These are phyloP conservation scores for Leptographium galeiforme DNA, from an alignment of 2,329 filamentous ascomycete species.

Conservation along the genomic window DNA sequence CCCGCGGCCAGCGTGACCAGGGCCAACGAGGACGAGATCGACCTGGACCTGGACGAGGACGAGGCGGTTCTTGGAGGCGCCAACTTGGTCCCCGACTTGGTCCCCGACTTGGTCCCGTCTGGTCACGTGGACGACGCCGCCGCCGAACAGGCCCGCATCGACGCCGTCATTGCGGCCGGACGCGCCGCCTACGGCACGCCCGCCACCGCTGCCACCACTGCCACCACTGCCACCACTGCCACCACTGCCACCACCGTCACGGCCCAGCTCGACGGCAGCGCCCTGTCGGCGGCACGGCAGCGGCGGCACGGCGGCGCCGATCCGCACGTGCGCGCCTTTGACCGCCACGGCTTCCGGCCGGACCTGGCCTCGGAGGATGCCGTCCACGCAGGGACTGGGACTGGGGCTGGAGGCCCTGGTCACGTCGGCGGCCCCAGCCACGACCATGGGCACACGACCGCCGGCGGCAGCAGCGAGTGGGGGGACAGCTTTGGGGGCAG, in stretches of 20 bases:
- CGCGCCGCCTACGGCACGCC: slow-evolving; percentile 6
- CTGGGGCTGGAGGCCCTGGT: not conserved
- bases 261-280: slow-evolving; percentile 10
- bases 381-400: not conserved
- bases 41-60: slow-evolving; percentile 23
- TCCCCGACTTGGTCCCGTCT: no score
- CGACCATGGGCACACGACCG: not conserved
- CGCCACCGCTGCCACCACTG: no score
- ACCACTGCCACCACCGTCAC: not conserved
- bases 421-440: not conserved
- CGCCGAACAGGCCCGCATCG: slow-evolving; percentile 14
- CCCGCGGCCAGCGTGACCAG: not conserved
- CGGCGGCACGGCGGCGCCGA: no score
- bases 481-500: slow-evolving; percentile 9
- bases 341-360: slow-evolving; percentile 5
- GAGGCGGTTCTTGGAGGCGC: no score
- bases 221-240: no score
- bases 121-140: slow-evolving; percentile 9
- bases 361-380: not conserved
- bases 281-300: slow-evolving; percentile 2
- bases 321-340: not conserved
- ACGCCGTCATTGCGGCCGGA: slow-evolving; percentile 14
- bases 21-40: slow-evolving; percentile 31
- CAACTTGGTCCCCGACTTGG: no score
- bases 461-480: not conserved